phyloP scores from a whole-genome alignment of 2,329 filamentous ascomycete genomes.

The Hansfordia pulvinata region DNA sequence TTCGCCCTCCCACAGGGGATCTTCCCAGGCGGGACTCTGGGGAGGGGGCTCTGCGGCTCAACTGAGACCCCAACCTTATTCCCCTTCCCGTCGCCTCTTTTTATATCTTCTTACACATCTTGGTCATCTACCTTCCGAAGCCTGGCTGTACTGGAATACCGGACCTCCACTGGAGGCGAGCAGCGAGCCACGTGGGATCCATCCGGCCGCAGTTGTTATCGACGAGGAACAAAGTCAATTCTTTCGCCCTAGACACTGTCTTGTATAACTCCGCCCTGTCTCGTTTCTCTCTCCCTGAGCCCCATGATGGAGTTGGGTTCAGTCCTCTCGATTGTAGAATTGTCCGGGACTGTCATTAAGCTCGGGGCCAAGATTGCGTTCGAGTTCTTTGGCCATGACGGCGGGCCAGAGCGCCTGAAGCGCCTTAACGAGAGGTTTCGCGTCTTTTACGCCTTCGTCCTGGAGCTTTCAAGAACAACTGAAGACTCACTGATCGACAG shows the following conservation, averaged over 20 bases:
- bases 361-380: conserved; percentile 8
- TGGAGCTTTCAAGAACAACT: conserved; percentile 4
- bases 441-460: conserved; percentile 6
- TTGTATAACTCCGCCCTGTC: no score
- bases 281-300: conserved; percentile 5
- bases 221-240: conserved; percentile 5
- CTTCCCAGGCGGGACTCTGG: no score
- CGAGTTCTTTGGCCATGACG: conserved; percentile 9
- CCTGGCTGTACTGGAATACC: no score
- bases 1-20: no score
- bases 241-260: conserved; percentile 3
- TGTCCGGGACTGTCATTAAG: conserved; percentile 9
- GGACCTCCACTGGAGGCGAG: no score
- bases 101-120: no score
- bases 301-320: conserved; percentile 10
- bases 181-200: no score
- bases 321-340: conserved; percentile 9
- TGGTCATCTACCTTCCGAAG: no score
- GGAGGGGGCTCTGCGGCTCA: no score
- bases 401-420: conserved; percentile 7
- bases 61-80: no score
- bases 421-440: conserved; percentile 9
- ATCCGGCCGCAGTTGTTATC: no score
- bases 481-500: conserved; percentile 4
- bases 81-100: no score